These are phyloP conservation scores for Nannizzia gypsea DNA, from an alignment of 2,329 filamentous ascomycete genomes.

Conservation along the genomic window DNA sequence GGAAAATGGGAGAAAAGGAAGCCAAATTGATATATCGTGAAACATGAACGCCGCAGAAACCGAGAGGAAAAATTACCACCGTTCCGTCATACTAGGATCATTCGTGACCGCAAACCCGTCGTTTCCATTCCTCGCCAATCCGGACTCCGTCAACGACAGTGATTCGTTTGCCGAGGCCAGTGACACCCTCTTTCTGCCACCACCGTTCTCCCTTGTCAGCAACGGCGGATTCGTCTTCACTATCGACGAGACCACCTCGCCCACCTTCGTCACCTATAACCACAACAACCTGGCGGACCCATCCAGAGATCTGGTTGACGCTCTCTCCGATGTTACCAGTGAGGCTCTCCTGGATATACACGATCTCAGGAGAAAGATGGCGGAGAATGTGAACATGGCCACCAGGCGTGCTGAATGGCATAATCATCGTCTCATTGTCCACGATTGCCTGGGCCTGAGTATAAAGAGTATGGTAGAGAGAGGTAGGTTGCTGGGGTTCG, in stretches of 20 bases:
- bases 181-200: constrained; percentile 64
- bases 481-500: constrained; percentile 38
- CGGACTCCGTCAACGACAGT: constrained; percentile 75
- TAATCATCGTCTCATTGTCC: constrained; percentile 71
- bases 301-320: constrained; percentile 54
- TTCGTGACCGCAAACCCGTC: constrained; percentile 58
- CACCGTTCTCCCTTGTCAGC: constrained; percentile 29
- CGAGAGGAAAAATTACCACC: not conserved
- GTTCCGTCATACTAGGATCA: constrained; percentile 20
- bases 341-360: constrained; percentile 80
- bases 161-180: constrained; percentile 75
- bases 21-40: constrained; percentile 1
- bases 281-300: constrained; percentile 51
- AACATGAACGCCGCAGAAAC: constrained; percentile 4
- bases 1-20: not conserved
- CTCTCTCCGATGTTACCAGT: constrained; percentile 61
- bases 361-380: constrained; percentile 69
- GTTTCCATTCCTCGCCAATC: constrained; percentile 76
- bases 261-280: constrained; percentile 47
- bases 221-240: constrained; percentile 47
- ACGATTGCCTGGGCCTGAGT: constrained; percentile 67
- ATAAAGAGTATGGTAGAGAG: constrained; percentile 67
- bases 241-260: constrained; percentile 68
- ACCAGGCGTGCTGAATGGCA: constrained; percentile 74
- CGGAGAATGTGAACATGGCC: constrained; percentile 79